Evolutionary conservation across 2,329 filamentous ascomycete genomes (phyloP).

Genomic region (Stachybotrys chlorohalonatus): DNA sequence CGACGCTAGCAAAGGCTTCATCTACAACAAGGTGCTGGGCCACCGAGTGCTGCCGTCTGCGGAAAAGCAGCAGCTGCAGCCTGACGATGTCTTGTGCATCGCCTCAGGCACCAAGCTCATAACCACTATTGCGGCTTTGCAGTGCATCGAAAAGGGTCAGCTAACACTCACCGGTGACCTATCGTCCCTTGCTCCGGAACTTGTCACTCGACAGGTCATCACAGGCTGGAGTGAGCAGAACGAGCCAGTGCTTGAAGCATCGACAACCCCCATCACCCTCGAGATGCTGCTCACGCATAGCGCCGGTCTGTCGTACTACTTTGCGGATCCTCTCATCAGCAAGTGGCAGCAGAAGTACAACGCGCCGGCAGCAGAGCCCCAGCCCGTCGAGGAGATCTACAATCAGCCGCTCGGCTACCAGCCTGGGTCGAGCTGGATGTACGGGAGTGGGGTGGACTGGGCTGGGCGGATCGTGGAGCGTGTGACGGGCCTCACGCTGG

Average conservation of each 20-base stretch:
- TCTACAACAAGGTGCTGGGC: slow-evolving; percentile 29
- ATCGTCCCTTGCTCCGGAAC: slow-evolving; percentile 33
- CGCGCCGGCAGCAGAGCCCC: slow-evolving; percentile 4
- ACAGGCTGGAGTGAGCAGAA: slow-evolving; percentile 32
- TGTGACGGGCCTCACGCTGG: slow-evolving; percentile 30
- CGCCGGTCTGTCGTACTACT: slow-evolving; percentile 37
- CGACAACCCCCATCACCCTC: slow-evolving; percentile 32
- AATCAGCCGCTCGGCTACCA: slow-evolving; percentile 37
- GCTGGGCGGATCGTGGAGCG: slow-evolving; percentile 40
- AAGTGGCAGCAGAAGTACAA: slow-evolving; percentile 24
- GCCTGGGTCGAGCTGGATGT: slow-evolving; percentile 41
- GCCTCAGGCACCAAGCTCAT: slow-evolving; percentile 35
- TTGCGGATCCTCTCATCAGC: slow-evolving; percentile 23
- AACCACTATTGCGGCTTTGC: slow-evolving; percentile 42
- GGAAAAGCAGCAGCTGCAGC: slow-evolving; percentile 22
- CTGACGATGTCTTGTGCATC: slow-evolving; percentile 26
- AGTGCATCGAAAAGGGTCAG: slow-evolving; percentile 43
- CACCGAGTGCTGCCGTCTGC: slow-evolving; percentile 28
- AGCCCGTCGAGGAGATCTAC: slow-evolving; percentile 31
- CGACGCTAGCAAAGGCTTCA: slow-evolving; percentile 25
- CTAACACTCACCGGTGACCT: slow-evolving; percentile 37
- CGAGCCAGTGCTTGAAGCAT: slow-evolving; percentile 24
- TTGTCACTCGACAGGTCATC: slow-evolving; percentile 37
- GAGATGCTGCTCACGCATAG: slow-evolving; percentile 42
- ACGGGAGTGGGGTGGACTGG: slow-evolving; percentile 42